Evolutionary conservation across 768 basidiomycete species (phyloP).

Genomic region (Mrakia frigida): DNA sequence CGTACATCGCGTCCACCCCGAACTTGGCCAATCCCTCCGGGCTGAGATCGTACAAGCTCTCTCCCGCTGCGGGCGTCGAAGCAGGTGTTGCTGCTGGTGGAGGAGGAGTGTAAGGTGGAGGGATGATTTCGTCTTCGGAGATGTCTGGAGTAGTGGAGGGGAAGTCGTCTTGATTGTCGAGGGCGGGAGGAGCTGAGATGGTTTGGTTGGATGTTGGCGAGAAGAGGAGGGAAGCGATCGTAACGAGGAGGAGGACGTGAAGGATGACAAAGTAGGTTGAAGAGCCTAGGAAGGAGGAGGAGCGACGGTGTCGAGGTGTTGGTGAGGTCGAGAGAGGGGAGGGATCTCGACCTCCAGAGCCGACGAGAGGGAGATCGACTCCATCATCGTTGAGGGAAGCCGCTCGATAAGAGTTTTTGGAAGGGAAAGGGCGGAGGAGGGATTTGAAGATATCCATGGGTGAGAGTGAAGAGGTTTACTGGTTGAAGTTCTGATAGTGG

Average conservation of each 20-base stretch:
- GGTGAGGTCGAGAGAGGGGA: neutral
- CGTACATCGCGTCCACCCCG: constrained; percentile 11
- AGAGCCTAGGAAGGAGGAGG: neutral
- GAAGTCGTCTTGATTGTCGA: neutral
- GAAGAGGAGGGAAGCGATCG: neutral
- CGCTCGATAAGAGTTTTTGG: too few relatives aligned
- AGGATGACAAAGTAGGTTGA: constrained; percentile 4
- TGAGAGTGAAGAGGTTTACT: too few relatives aligned
- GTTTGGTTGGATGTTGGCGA: neutral
- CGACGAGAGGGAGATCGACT: too few relatives aligned
- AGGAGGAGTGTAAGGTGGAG: neutral
- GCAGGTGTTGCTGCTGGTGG: neutral
- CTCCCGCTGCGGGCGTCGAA: neutral
- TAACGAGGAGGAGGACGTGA: neutral
- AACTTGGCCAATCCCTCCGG: constrained; percentile 14
- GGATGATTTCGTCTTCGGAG: neutral
- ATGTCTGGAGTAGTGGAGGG: too few relatives aligned
- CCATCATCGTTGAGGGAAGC: too few relatives aligned
- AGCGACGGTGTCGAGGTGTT: neutral
- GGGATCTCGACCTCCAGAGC: neutral
- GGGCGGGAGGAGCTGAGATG: neutral
- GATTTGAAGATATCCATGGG: too few relatives aligned
- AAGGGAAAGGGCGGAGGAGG: too few relatives aligned
- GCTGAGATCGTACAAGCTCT: neutral
- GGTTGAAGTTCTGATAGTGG: too few relatives aligned